phyloP scores from a whole-genome alignment of 345 rosid genomes.

The Xanthoceras sorbifolium region DNA sequence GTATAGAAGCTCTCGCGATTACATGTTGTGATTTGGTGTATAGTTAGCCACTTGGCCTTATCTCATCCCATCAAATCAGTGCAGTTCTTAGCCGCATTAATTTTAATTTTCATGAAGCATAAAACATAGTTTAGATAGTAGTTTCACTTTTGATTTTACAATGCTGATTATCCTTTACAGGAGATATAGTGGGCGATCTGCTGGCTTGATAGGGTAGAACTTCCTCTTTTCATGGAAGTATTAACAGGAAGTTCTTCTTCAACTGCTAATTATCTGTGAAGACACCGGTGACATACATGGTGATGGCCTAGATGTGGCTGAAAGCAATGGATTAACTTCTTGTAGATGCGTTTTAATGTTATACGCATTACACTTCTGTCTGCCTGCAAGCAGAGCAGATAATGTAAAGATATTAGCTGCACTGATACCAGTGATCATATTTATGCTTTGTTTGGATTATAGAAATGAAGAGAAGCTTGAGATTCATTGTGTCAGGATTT shows the following conservation, averaged over 20 bases:
- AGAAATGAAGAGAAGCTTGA: background rate
- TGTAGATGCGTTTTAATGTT: background rate
- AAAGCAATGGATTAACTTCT: background rate
- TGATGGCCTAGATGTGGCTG: conserved; percentile 4
- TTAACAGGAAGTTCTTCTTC: background rate
- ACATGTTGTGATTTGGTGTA: background rate
- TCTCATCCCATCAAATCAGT: background rate
- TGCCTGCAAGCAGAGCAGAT: background rate
- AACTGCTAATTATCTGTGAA: background rate
- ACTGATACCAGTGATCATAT: background rate
- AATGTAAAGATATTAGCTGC: background rate
- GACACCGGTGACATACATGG: background rate
- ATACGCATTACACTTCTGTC: background rate
- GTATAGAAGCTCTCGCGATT: background rate
- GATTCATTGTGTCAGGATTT: background rate
- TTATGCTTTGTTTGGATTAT: background rate
- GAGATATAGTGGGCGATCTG: conserved; percentile 29
- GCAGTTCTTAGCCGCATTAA: background rate
- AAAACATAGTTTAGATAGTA: background rate
- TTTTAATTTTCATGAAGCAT: background rate
- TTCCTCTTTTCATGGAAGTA: background rate
- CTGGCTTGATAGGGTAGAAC: conserved; percentile 5
- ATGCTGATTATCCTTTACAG: conserved; percentile 19
- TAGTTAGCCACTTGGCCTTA: background rate
- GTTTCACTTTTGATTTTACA: background rate